phyloP scores from a whole-genome alignment of 164 flowering plant genomes.

The Warburgia ugandensis region DNA sequence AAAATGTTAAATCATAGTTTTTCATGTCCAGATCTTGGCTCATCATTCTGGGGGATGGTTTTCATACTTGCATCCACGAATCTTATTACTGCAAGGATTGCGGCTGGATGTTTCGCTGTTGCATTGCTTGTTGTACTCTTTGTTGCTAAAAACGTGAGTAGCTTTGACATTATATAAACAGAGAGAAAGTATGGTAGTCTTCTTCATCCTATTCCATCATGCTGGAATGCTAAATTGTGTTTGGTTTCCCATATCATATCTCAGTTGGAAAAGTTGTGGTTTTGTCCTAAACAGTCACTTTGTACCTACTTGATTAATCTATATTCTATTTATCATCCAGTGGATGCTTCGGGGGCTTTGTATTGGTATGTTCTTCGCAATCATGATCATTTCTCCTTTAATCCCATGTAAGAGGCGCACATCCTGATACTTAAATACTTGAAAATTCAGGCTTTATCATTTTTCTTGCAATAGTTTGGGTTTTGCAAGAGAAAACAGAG shows the following conservation, averaged over 20 bases:
- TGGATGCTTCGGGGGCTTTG: conserved; percentile 97
- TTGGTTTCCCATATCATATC: too few relatives aligned
- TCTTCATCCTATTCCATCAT: too few relatives aligned
- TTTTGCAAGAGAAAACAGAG: conserved; percentile 72
- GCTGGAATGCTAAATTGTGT: too few relatives aligned
- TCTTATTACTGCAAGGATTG: conserved; percentile 78
- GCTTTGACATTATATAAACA: too few relatives aligned
- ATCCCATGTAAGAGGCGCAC: too few relatives aligned
- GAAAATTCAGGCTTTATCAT: conserved; percentile 68
- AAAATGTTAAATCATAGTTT: neutral
- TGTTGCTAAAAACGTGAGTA: conserved; percentile 84
- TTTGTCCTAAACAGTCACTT: too few relatives aligned
- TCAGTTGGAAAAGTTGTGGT: too few relatives aligned
- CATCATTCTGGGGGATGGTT: conserved; percentile 97
- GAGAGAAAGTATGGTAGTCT: too few relatives aligned
- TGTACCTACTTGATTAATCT: too few relatives aligned
- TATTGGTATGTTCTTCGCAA: conserved; percentile 47
- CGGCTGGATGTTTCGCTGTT: conserved; percentile 73
- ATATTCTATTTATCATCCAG: conserved; percentile 27
- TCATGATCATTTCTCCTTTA: neutral
- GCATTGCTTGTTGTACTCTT: conserved; percentile 81
- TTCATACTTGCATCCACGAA: conserved; percentile 89
- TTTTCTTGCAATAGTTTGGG: conserved; percentile 72
- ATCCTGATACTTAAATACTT: conserved; percentile 3
- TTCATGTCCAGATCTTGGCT: conserved; percentile 79